These are phyloP conservation scores for Beauveria caledonica DNA, from an alignment of 2,329 filamentous ascomycete genomes.

Conservation along the genomic window DNA sequence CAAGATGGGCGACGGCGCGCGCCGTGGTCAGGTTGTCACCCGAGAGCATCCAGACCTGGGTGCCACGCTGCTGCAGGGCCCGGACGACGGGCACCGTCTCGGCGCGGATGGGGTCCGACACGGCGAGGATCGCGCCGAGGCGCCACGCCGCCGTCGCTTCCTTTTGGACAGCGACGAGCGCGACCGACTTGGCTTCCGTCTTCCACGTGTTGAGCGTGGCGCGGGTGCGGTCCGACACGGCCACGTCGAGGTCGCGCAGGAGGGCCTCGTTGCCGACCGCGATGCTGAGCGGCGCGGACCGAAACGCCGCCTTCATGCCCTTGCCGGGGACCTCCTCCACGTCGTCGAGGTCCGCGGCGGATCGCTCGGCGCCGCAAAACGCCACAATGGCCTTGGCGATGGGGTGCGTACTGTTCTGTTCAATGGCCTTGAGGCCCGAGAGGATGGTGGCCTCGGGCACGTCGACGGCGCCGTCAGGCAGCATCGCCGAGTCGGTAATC, in stretches of 20 bases:
- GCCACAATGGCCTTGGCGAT: slow-evolving; percentile 61
- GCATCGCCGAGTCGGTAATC: slow-evolving; percentile 49
- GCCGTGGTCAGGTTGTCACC: slow-evolving; percentile 87
- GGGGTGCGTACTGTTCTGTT: slow-evolving; percentile 67
- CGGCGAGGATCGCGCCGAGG: slow-evolving; percentile 61
- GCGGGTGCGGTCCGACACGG: slow-evolving; percentile 27
- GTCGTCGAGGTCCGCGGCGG: slow-evolving; percentile 27
- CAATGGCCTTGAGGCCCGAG: slow-evolving; percentile 50
- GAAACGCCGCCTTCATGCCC: slow-evolving; percentile 55
- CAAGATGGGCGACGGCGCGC: slow-evolving; percentile 62
- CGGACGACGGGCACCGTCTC: slow-evolving; percentile 60
- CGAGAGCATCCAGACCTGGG: slow-evolving; percentile 84
- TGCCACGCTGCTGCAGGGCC: slow-evolving; percentile 55
- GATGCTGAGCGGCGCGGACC: slow-evolving; percentile 35
- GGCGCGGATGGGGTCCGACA: slow-evolving; percentile 71
- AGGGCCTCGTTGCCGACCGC: slow-evolving; percentile 66
- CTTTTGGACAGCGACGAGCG: slow-evolving; percentile 43
- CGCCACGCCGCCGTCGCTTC: slow-evolving; percentile 28
- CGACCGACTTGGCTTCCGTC: slow-evolving; percentile 53
- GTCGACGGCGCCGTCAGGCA: slow-evolving; percentile 22
- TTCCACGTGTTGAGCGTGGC: slow-evolving; percentile 48
- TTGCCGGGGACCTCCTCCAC: slow-evolving; percentile 64
- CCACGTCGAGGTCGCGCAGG: slow-evolving; percentile 44
- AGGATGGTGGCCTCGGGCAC: slow-evolving; percentile 31
- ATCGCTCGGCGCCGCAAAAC: slow-evolving; percentile 42